A percentile compares a stretch with the other conserved stretches of the same genome.
phyloP scores from a whole-genome alignment of 2,329 filamentous ascomycete genomes.

The Aureobasidium musti region DNA sequence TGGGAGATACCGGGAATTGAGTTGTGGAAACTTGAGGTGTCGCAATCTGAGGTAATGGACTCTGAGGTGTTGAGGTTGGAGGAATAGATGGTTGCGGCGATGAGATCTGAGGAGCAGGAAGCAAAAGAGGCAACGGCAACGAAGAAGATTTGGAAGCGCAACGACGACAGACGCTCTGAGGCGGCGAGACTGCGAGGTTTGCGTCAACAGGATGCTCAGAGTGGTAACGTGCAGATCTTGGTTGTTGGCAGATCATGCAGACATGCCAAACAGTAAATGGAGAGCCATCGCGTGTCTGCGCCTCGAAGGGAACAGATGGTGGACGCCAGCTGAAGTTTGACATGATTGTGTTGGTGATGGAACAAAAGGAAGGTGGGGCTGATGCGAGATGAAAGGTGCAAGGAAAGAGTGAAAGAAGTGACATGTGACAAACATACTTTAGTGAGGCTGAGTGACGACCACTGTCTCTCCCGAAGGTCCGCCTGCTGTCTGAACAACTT shows the following conservation, averaged over 20 bases:
- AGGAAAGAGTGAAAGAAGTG: slow-evolving; percentile 9
- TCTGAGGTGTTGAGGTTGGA: neutral
- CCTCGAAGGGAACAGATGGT: slow-evolving; percentile 24
- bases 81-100: neutral
- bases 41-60: neutral
- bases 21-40: neutral
- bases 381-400: neutral
- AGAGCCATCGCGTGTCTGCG: slow-evolving; percentile 18
- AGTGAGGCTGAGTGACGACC: neutral
- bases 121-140: slow-evolving; percentile 5
- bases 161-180: slow-evolving; percentile 18
- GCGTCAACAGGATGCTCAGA: slow-evolving; percentile 21
- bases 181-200: neutral
- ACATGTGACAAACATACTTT: slow-evolving; percentile 16
- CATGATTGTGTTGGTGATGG: slow-evolving; percentile 1
- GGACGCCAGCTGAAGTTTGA: slow-evolving; percentile 23
- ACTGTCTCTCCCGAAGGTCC: neutral
- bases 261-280: slow-evolving; percentile 30
- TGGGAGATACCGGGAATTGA: neutral
- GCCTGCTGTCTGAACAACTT: neutral
- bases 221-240: slow-evolving; percentile 30
- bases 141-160: slow-evolving; percentile 1
- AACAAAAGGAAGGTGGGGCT: neutral
- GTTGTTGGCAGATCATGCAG: slow-evolving; percentile 28
- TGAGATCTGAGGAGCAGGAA: neutral